Conservation (phyloP, 306 rosid genomes). For the Rubus parviflorus region DNA sequence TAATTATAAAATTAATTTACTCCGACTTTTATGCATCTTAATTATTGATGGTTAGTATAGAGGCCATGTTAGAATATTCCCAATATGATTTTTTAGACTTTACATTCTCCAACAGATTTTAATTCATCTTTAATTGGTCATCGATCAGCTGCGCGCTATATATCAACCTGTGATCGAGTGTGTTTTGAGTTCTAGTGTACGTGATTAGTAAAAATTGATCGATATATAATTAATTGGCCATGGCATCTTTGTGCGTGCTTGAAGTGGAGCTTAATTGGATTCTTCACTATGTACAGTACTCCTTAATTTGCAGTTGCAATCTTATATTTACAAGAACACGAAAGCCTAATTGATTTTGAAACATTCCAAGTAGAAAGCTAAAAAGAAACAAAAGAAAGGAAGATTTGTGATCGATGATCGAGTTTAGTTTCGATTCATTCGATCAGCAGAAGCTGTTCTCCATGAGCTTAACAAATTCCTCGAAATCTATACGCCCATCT, state of each 20-base stretch:
- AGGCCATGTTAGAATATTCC: too few species aligned
- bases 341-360: not conserved
- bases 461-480: constrained; percentile 42
- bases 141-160: not conserved
- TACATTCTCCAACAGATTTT: too few species aligned
- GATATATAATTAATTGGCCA: too few species aligned
- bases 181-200: not conserved
- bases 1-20: too few species aligned
- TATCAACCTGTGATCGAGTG: not conserved
- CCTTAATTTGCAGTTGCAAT: not conserved
- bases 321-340: not conserved
- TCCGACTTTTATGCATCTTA: too few species aligned
- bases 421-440: not conserved
- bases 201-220: not conserved
- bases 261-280: not conserved
- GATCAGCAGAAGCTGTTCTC: constrained; percentile 30
- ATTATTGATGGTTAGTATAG: too few species aligned
- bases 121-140: not conserved
- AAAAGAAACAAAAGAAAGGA: not conserved
- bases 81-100: too few species aligned
- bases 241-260: not conserved
- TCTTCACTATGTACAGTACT: not conserved
- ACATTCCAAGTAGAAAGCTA: not conserved
- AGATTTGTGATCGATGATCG: not conserved
- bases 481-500: constrained; percentile 49